Evolutionary conservation across 2,329 filamentous ascomycete species (phyloP).

Genomic region (Cercospora janseana): DNA sequence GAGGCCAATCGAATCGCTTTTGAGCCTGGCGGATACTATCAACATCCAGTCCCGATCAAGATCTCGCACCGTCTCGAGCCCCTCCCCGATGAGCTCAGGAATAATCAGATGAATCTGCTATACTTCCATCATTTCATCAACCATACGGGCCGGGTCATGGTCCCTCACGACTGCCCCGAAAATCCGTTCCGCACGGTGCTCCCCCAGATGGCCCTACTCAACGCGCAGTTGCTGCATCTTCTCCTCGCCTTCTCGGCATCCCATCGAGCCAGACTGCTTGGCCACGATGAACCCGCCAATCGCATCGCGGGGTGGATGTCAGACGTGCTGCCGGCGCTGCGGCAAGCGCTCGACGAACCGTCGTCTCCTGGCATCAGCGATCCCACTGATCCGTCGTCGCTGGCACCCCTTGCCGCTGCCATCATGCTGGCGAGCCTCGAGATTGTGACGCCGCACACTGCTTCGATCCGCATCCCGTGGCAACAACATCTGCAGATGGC

Average conservation of each 20-base stretch:
- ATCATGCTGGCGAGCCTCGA: conserved; percentile 84
- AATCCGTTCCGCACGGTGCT: conserved; percentile 62
- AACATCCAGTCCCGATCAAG: conserved; percentile 63
- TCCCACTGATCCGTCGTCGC: conserved; percentile 61
- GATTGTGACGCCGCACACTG: conserved; percentile 77
- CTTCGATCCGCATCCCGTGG: conserved; percentile 78
- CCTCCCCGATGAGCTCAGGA: conserved; percentile 57
- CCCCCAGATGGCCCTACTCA: conserved; percentile 65
- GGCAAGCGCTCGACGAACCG: conserved; percentile 55
- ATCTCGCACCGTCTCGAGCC: conserved; percentile 58
- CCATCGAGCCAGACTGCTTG: conserved; percentile 71
- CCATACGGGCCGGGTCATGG: conserved; percentile 69
- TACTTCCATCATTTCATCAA: conserved; percentile 74
- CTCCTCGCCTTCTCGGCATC: conserved; percentile 81
- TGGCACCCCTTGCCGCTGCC: conserved; percentile 72
- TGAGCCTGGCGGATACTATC: conserved; percentile 66
- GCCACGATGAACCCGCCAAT: conserved; percentile 70
- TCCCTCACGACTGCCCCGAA: conserved; percentile 61
- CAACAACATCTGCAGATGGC: conserved; percentile 74
- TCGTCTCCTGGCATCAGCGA: conserved; percentile 28
- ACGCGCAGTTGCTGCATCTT: conserved; percentile 71
- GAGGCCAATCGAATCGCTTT: conserved; percentile 50
- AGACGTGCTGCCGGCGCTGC: conserved; percentile 71
- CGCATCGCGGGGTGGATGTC: conserved; percentile 79
- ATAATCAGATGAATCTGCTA: conserved; percentile 78